phyloP scores from a whole-genome alignment of 2,329 filamentous ascomycete genomes.

The Trichoderma afroharzianum region DNA sequence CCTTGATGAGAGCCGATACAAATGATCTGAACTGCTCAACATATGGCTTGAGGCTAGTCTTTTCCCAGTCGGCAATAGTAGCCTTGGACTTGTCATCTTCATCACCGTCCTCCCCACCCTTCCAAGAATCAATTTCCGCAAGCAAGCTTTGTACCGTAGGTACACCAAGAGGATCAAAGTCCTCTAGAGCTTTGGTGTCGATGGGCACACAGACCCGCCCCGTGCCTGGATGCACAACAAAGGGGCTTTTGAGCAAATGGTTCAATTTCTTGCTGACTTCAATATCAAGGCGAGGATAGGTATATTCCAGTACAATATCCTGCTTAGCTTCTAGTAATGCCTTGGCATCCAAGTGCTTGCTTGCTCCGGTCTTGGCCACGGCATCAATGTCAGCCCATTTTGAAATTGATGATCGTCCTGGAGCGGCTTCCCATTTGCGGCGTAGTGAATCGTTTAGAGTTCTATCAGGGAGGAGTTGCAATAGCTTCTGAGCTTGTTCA shows the following conservation, averaged over 20 bases:
- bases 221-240: slow-evolving; percentile 93
- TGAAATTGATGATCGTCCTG: slow-evolving; percentile 67
- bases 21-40: slow-evolving; percentile 85
- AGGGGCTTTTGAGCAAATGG: slow-evolving; percentile 95
- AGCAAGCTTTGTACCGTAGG: slow-evolving; percentile 83
- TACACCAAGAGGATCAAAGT: slow-evolving; percentile 84
- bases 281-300: slow-evolving; percentile 93
- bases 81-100: slow-evolving; percentile 38
- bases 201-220: slow-evolving; percentile 95
- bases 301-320: slow-evolving; percentile 95
- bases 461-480: slow-evolving; percentile 81
- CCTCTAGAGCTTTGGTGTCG: slow-evolving; percentile 66
- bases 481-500: slow-evolving; percentile 70
- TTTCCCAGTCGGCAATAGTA: slow-evolving; percentile 80
- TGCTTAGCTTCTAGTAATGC: slow-evolving; percentile 86
- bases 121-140: slow-evolving; percentile 81
- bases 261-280: slow-evolving; percentile 98
- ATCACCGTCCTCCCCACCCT: slow-evolving; percentile 43
- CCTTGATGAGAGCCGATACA: slow-evolving; percentile 73
- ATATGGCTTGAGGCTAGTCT: slow-evolving; percentile 91
- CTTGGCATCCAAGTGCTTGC: slow-evolving; percentile 67
- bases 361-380: slow-evolving; percentile 71
- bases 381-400: slow-evolving; percentile 96
- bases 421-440: slow-evolving; percentile 86
- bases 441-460: slow-evolving; percentile 72